Evolutionary conservation across 2,329 filamentous ascomycete genomes (phyloP), one percentile per base, ranked within the genome.

Genomic region (Calonectria honghensis): DNA sequence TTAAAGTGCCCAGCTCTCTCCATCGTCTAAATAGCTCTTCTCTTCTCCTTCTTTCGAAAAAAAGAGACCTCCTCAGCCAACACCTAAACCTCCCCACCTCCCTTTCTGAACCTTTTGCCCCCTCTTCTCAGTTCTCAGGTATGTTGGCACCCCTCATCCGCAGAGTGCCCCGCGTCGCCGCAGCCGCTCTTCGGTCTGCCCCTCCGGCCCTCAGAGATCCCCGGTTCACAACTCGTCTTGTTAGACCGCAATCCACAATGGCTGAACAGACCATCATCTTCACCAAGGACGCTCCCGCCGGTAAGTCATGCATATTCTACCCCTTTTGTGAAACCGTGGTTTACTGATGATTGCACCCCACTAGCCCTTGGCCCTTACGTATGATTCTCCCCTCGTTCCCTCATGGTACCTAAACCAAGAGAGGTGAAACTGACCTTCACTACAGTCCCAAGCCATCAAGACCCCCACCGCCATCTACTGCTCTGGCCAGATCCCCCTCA

Each of bases 401-500:
- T 48, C 41, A 48, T 48, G 41, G 41, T 48, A 48, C 64, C 76
- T 52, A 5, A 11, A 61, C 41, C 70, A 39, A 13, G 9, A 41
- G 39, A 35, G 20, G 13, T 48, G 32, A 24, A 66, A 69, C 77
- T 81, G 65, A 80, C 75, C 32, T 50, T 29, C 75, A 64, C 75
- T 51, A 74, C 79, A 93, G 91, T 92, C 91, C 77, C 92, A 93
- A 83, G 92, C 91, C 81, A 90, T 93, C 86, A 93, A 92, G 87
- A 93, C 92, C 74, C 88, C 91, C 29, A 88, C 87, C 68, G 90
- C 91, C 82, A 92, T 93, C 86, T 93, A 92, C 87, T 92, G 90
- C 87, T 93, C 92, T 16, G 92, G 92, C 72, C 91, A 95, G 86
- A 96, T 98, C 83, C 95, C 95, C 74, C 87, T 90, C 76, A 91